phyloP scores from a whole-genome alignment of 345 rosid species.

The Eucalyptus sideroxylon region DNA sequence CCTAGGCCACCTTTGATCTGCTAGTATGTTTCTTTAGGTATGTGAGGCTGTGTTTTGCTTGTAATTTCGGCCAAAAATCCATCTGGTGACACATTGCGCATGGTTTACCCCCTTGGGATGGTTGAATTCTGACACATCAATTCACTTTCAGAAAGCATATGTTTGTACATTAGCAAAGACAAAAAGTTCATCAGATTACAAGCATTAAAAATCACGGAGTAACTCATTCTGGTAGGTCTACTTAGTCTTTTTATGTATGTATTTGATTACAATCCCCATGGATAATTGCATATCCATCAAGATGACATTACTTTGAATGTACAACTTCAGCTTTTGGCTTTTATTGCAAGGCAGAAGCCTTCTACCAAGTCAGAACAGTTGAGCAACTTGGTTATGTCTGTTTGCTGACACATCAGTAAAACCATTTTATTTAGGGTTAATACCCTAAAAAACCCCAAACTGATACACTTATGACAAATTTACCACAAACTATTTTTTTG shows the following conservation, averaged over 20 bases:
- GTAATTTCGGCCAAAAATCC: background rate
- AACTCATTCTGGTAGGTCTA: background rate
- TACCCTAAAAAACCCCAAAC: too few relatives aligned
- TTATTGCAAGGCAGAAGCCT: constrained; percentile 80
- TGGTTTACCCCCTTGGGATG: background rate
- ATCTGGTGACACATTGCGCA: background rate
- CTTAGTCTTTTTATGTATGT: background rate
- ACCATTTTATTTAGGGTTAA: background rate
- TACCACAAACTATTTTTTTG: too few relatives aligned
- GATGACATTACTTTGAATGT: constrained; percentile 62
- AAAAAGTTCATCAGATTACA: background rate
- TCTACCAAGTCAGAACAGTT: constrained; percentile 82
- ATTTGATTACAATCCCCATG: background rate
- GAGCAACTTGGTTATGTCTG: constrained; percentile 91
- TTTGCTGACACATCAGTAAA: constrained; percentile 43
- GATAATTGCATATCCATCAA: constrained; percentile 43
- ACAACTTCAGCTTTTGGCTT: constrained; percentile 62
- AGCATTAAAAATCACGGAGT: background rate
- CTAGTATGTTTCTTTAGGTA: background rate
- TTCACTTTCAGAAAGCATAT: background rate
- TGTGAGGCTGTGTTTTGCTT: background rate
- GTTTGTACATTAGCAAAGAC: background rate
- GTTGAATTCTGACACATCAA: background rate
- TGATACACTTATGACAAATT: too few relatives aligned
- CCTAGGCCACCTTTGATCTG: background rate